These are phyloP conservation scores for Pestalotiopsis sp. DNA, from an alignment of 2,329 filamentous ascomycete genomes.

Conservation along the genomic window DNA sequence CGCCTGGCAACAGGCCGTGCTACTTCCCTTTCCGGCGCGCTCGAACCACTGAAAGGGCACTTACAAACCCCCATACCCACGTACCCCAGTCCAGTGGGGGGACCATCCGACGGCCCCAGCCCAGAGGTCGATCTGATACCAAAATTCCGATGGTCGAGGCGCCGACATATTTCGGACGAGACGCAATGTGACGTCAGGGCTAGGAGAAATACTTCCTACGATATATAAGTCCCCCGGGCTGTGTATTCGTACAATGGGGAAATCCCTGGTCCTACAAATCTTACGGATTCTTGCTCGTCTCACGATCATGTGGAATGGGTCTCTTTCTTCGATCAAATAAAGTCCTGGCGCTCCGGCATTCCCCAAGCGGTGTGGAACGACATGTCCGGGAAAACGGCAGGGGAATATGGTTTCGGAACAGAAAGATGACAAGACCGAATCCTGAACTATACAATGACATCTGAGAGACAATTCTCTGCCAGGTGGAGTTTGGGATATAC, in stretches of 20 bases:
- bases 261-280: not conserved
- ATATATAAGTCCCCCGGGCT: constrained; percentile 5
- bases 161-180: not conserved
- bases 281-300: not conserved
- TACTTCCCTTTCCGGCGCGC: not conserved
- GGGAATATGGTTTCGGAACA: no score
- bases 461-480: not conserved
- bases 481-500: not conserved
- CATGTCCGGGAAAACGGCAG: not conserved
- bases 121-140: constrained; percentile 7
- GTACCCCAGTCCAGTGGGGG: not conserved
- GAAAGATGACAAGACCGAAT: not conserved
- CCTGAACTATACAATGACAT: not conserved
- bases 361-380: not conserved
- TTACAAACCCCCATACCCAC: constrained; percentile 3
- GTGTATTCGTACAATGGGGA: not conserved
- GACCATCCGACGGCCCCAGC: not conserved
- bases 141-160: constrained; percentile 1
- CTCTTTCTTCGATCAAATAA: not conserved
- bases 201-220: not conserved
- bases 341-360: not conserved
- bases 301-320: not conserved
- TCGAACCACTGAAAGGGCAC: not conserved
- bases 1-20: not conserved
- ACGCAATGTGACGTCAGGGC: not conserved